Evolutionary conservation across 768 basidiomycete species (phyloP).

Genomic region (Leccinum boreale): DNA sequence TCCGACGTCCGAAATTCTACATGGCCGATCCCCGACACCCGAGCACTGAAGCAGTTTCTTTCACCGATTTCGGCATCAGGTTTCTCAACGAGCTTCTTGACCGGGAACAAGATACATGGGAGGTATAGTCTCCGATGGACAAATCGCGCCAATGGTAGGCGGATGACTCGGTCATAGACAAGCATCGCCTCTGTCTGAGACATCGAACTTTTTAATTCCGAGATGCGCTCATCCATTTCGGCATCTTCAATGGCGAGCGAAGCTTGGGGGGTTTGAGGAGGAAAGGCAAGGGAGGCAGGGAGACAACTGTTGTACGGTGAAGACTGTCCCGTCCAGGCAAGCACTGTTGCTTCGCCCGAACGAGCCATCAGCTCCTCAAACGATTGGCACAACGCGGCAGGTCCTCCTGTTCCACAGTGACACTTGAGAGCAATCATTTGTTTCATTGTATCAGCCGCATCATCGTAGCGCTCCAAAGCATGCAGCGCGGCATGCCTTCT

Average conservation of each 20-base stretch:
- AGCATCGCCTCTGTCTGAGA: too few species aligned
- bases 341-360: background rate
- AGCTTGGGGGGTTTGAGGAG: background rate
- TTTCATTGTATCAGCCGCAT: background rate
- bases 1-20: constrained; percentile 2
- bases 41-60: background rate
- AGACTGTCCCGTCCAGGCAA: constrained; percentile 7
- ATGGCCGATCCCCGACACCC: constrained; percentile 1
- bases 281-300: background rate
- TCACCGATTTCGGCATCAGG: background rate
- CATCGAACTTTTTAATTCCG: background rate
- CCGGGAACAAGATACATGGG: too few species aligned
- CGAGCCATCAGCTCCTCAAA: constrained; percentile 3
- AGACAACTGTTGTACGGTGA: constrained; percentile 15
- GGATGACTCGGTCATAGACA: too few species aligned
- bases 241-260: background rate
- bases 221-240: background rate
- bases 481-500: constrained; percentile 1
- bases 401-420: too few species aligned
- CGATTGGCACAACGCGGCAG: background rate
- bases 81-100: background rate
- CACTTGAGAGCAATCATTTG: background rate
- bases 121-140: too few species aligned
- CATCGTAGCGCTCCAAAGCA: background rate
- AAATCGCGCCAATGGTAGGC: too few species aligned